Evolutionary conservation across 1,284 basidiomycete species (phyloP).

Genomic region (Wallemia hederae): DNA sequence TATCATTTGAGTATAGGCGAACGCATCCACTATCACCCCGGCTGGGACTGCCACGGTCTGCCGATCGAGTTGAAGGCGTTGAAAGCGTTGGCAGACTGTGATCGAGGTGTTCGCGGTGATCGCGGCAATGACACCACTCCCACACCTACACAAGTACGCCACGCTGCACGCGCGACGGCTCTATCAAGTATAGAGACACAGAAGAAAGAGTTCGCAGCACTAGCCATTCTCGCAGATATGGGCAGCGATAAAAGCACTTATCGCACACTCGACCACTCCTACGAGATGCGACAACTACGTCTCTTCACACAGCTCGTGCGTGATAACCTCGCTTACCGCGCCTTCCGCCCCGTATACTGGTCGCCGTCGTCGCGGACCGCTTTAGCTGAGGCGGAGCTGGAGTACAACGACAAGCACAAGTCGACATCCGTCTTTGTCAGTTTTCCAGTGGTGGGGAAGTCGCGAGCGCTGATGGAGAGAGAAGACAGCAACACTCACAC

Average conservation of each 20-base stretch:
- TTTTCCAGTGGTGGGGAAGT: constrained; percentile 27
- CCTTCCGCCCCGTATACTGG: constrained; percentile 73
- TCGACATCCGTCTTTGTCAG: constrained; percentile 66
- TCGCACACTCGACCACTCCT: constrained; percentile 54
- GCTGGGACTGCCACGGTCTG: constrained; percentile 96
- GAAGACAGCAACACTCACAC: constrained; percentile 5
- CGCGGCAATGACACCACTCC: too few species aligned
- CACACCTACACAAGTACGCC: constrained; percentile 37
- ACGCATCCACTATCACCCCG: constrained; percentile 65
- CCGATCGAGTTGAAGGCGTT: constrained; percentile 87
- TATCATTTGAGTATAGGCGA: constrained; percentile 52
- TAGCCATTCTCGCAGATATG: constrained; percentile 91
- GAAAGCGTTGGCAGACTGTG: constrained; percentile 33
- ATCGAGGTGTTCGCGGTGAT: constrained; percentile 15
- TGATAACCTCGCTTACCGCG: constrained; percentile 54
- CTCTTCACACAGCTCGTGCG: constrained; percentile 72
- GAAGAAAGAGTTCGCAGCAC: constrained; percentile 43
- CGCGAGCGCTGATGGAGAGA: constrained; percentile 9
- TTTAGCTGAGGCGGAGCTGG: constrained; percentile 77
- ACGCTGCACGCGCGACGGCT: constrained; percentile 43
- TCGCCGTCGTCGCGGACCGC: constrained; percentile 86
- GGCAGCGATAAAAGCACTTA: constrained; percentile 38
- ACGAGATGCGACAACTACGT: constrained; percentile 62
- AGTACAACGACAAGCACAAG: constrained; percentile 62
- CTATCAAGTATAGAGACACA: constrained; percentile 45